Evolutionary conservation across 1,139 yeast genomes (phyloP).

Genomic region (Debaryomyces sp.): DNA sequence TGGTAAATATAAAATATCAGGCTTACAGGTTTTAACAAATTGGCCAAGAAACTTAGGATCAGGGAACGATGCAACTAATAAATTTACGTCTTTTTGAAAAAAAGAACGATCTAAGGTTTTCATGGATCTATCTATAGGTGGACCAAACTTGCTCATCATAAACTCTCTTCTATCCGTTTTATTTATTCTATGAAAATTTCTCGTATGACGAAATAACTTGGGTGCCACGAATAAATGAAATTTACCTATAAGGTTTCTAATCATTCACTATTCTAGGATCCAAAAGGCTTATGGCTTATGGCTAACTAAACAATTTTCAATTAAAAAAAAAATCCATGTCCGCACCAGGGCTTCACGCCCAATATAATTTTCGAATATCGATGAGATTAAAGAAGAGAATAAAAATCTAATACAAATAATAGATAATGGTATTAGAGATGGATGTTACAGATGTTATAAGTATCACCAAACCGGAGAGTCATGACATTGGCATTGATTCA

Average conservation of each 20-base stretch:
- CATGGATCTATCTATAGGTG: constrained; percentile 75
- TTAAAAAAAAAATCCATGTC: constrained; percentile 1
- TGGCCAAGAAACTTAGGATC: constrained; percentile 63
- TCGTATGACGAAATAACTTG: constrained; percentile 3
- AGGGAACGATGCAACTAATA: constrained; percentile 69
- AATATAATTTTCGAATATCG: constrained; percentile 2
- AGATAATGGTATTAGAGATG: constrained; percentile 14
- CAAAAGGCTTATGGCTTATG: not conserved
- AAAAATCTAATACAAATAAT: not conserved
- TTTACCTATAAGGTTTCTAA: not conserved
- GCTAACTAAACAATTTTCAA: not conserved
- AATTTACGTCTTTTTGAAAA: constrained; percentile 56
- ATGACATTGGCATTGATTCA: constrained; percentile 21
- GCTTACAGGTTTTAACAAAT: constrained; percentile 54
- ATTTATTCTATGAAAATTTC: constrained; percentile 20
- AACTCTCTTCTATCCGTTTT: constrained; percentile 31
- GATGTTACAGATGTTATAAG: constrained; percentile 38
- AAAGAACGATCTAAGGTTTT: constrained; percentile 62
- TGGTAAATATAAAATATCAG: constrained; percentile 63
- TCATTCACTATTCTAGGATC: constrained; percentile 1
- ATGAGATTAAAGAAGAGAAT: constrained; percentile 4
- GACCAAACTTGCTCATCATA: constrained; percentile 44
- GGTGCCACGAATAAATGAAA: constrained; percentile 1
- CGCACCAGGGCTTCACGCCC: constrained; percentile 6
- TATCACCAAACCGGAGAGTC: constrained; percentile 36